phyloP scores from a whole-genome alignment of 139 green algal species.

The Coccomyxa sp. region DNA sequence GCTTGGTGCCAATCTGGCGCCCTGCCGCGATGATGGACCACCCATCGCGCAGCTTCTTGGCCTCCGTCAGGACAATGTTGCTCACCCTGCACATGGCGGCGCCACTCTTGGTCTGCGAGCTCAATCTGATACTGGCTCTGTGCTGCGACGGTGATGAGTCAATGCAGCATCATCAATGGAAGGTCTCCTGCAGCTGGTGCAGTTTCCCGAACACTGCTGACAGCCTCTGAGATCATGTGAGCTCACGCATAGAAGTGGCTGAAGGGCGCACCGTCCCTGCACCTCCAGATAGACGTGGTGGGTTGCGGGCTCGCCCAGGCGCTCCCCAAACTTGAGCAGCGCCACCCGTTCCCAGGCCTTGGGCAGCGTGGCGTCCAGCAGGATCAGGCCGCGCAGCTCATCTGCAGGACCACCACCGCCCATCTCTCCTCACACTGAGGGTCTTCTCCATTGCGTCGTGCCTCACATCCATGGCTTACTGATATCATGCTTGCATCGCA shows the following conservation, averaged over 20 bases:
- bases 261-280: background rate
- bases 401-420: background rate
- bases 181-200: too few relatives aligned
- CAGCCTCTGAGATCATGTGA: background rate
- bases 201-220: too few relatives aligned
- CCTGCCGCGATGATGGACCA: conserved; percentile 34
- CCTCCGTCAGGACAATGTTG: background rate
- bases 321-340: background rate
- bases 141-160: too few relatives aligned
- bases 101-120: too few relatives aligned
- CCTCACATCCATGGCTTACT: too few relatives aligned
- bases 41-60: conserved; percentile 37
- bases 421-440: too few relatives aligned
- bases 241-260: background rate
- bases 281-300: background rate
- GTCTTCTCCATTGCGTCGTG: too few relatives aligned
- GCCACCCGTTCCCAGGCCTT: conserved; percentile 65
- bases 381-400: conserved; percentile 53
- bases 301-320: background rate
- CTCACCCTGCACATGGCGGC: too few relatives aligned
- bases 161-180: too few relatives aligned
- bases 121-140: too few relatives aligned
- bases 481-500: too few relatives aligned
- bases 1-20: conserved; percentile 51
- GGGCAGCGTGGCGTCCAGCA: conserved; percentile 48